These are phyloP conservation scores for Meredithiella fracta DNA, from an alignment of 2,329 filamentous ascomycete genomes.

Conservation along the genomic window DNA sequence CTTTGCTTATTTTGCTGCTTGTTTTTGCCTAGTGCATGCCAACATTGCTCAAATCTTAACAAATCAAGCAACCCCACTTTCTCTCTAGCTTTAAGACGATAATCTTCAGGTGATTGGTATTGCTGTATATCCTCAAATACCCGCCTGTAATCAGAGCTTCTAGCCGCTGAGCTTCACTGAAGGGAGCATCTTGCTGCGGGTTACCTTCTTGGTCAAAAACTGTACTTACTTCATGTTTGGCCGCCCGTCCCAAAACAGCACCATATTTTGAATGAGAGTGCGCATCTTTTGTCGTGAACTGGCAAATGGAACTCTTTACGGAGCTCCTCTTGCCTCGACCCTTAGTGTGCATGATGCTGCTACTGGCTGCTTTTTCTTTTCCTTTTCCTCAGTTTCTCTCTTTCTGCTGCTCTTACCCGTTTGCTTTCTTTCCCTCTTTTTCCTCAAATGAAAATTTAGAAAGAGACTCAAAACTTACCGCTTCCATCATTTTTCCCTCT, in stretches of 20 bases:
- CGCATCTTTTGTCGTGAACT: not conserved
- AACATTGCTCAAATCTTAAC: not conserved
- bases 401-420: not conserved
- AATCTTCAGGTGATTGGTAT: not conserved
- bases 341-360: not conserved
- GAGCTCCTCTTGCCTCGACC: not conserved
- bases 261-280: constrained; percentile 7
- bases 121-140: not conserved
- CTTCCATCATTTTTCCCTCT: constrained; percentile 14
- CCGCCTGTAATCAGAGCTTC: not conserved
- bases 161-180: not conserved
- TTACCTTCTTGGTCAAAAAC: not conserved
- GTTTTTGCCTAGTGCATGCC: not conserved
- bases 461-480: constrained; percentile 8
- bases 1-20: constrained; percentile 5
- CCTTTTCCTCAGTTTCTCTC: constrained; percentile 1
- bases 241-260: constrained; percentile 11
- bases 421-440: constrained; percentile 17
- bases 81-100: not conserved
- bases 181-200: too few species aligned
- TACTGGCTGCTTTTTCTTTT: constrained; percentile 1
- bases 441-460: not conserved
- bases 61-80: not conserved
- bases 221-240: not conserved
- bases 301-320: not conserved